Base-by-base conservation (phyloP, 495 filamentous ascomycete genomes). In the Talaromyces nanjingensis region DNA sequence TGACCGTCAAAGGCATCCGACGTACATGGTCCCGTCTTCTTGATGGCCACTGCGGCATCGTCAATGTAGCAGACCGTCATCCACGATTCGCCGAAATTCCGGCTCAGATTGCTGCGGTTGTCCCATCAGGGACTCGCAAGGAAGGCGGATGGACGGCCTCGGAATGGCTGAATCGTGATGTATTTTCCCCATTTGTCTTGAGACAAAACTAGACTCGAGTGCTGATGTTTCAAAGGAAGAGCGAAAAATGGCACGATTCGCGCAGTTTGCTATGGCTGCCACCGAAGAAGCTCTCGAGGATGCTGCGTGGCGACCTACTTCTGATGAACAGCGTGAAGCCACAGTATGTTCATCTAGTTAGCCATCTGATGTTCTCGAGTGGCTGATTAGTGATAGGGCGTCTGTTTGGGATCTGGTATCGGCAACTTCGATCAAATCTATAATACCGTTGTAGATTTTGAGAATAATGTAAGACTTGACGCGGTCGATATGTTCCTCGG, bases 341-440 rank as follows among this genome's bases (percentile, higher is more conserved):
- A 88, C 86, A 22, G 91, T 92, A 76, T 59, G 9, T n/a, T 39
- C 42, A 57, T n/a, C 27, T 2, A 27, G 27, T 7, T 25, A 45
- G 27, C 24, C 16, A 25, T 25, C 27, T 27, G 4, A 27, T 27
- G 27, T 27, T 27, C 27, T 27, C 27, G 27, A 27, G 27, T 27
- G 27, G 27, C 29, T 63, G 52, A 63, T 58, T 34, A 27, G 2
- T 29, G 12, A 16, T 58, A 89, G 77, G 94, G 94, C 1, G 87
- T 98, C 6, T 96, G 93, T 69, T 76, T 98, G 18, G 94, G 94
- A n/a, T 97, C 92, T 54, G 94, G 94, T 3, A 98, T 98, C 69
- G 94, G 94, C 6, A 96, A 91, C 71, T 83, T 98, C 42, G 89
- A 96, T 24, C 92, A 96, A 66, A 83, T 94, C 8, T 96, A 93